Evolutionary conservation across 2,329 filamentous ascomycete species (phyloP).

Genomic region (Neopestalotiopsis sp.): DNA sequence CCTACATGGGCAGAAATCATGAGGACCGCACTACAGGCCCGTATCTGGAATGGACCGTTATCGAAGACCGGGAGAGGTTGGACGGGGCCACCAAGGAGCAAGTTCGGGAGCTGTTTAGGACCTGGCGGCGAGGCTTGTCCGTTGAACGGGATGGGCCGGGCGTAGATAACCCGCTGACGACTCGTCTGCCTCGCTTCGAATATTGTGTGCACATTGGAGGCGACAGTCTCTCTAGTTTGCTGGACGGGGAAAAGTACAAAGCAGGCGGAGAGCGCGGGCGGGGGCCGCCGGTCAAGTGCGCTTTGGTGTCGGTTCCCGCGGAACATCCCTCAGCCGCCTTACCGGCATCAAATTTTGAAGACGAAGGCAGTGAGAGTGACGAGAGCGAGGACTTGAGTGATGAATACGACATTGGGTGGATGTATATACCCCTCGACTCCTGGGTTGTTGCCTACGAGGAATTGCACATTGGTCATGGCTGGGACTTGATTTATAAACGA

Average conservation of each 20-base stretch:
- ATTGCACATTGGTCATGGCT: conserved; percentile 3
- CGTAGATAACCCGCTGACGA: neutral
- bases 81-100: neutral
- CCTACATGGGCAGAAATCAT: conserved; percentile 9
- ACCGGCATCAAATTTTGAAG: neutral
- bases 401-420: neutral
- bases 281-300: conserved; percentile 5
- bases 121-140: conserved; percentile 6
- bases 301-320: conserved; percentile 5
- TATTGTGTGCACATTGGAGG: conserved; percentile 3
- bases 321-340: neutral
- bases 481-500: conserved; percentile 10
- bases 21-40: conserved; percentile 8
- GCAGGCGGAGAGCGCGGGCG: neutral
- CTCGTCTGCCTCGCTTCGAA: neutral
- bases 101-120: conserved; percentile 1
- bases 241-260: conserved; percentile 4
- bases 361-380: neutral
- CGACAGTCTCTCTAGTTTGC: neutral
- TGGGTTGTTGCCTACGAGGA: neutral
- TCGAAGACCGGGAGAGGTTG: conserved; percentile 1
- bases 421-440: conserved; percentile 6
- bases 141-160: neutral
- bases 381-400: neutral
- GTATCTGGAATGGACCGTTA: conserved; percentile 1